Conservation (phyloP, 2,329 filamentous ascomycete species). For the Neonectria ditissima region DNA sequence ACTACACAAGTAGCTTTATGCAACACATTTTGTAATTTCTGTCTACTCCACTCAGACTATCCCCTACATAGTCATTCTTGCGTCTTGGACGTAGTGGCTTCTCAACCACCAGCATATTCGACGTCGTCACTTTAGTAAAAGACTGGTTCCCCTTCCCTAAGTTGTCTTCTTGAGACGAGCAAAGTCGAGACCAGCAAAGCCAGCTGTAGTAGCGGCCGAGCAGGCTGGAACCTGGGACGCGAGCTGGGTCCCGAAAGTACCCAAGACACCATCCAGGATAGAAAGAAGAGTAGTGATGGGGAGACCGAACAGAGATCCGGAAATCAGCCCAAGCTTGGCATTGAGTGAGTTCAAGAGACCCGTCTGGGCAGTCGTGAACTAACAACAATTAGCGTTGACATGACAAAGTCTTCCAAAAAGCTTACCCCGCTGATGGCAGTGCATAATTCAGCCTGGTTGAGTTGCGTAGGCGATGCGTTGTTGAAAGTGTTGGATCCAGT, state of each 20-base stretch:
- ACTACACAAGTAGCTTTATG: too few species aligned
- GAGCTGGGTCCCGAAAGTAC: background rate
- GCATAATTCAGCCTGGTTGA: background rate
- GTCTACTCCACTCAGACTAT: too few species aligned
- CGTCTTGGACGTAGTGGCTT: too few species aligned
- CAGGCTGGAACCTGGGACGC: background rate
- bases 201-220: background rate
- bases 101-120: too few species aligned
- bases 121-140: too few species aligned
- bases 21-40: too few species aligned
- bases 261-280: background rate
- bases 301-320: background rate
- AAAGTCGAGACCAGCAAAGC: background rate
- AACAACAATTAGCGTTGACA: background rate
- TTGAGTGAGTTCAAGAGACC: constrained; percentile 2
- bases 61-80: too few species aligned
- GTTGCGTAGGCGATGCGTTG: background rate
- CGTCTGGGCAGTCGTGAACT: background rate
- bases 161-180: background rate
- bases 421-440: background rate
- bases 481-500: background rate
- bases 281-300: background rate
- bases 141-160: background rate
- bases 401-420: too few species aligned
- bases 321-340: background rate